phyloP scores from a whole-genome alignment of 257 asterid genomes.

The Solanum verrucosum region DNA sequence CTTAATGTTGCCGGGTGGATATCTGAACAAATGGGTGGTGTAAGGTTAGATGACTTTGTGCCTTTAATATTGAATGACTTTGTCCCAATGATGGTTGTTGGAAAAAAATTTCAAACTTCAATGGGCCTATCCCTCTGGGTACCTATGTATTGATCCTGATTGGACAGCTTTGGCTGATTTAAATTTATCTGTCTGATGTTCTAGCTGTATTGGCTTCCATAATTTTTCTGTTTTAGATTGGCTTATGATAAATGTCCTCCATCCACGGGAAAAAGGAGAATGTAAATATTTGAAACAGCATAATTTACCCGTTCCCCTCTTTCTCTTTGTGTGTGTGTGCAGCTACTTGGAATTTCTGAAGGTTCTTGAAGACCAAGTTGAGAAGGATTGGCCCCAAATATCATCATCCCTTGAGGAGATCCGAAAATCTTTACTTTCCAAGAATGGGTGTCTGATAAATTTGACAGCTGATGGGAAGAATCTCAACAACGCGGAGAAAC shows the following conservation, averaged over 20 bases:
- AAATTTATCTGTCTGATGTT: not conserved
- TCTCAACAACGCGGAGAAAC: conserved; percentile 55
- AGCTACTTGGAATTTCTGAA: conserved; percentile 87
- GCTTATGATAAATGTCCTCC: not conserved
- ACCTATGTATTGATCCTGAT: not conserved
- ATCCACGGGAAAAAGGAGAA: not conserved
- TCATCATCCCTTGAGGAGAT: conserved; percentile 92
- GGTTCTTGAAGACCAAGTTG: conserved; percentile 72
- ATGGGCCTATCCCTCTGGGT: not conserved
- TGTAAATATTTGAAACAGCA: not conserved
- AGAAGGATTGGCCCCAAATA: conserved; percentile 69
- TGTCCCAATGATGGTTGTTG: not conserved
- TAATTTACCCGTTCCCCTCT: not conserved
- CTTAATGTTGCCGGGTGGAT: conserved; percentile 95
- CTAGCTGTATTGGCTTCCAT: not conserved
- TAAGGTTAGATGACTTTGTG: conserved; percentile 44
- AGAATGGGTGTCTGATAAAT: conserved; percentile 72
- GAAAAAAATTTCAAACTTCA: not conserved
- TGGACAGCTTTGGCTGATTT: not conserved
- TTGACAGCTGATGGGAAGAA: conserved; percentile 81
- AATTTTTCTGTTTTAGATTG: not conserved
- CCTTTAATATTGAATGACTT: not conserved
- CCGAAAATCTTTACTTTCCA: conserved; percentile 64
- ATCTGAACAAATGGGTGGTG: conserved; percentile 97
- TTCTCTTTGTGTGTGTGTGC: conserved; percentile 15